Conservation (phyloP, 2,329 filamentous ascomycete species). For the Botrytis porri region DNA sequence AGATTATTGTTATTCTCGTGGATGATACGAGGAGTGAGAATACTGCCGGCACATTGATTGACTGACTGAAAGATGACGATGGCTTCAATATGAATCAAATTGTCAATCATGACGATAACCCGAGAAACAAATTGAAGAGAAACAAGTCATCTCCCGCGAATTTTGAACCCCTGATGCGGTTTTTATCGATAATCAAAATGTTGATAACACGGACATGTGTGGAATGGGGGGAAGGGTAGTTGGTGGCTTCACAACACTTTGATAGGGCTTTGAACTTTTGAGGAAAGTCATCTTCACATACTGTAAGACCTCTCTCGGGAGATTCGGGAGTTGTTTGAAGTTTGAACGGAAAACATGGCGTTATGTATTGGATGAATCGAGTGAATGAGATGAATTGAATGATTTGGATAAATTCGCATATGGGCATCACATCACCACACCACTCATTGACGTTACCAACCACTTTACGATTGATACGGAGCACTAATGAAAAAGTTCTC, state of each 20-base stretch:
- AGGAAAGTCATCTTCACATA: neutral
- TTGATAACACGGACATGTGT: slow-evolving; percentile 1
- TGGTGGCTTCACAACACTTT: neutral
- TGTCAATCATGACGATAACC: neutral
- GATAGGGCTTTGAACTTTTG: neutral
- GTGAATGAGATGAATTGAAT: neutral
- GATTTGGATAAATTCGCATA: neutral
- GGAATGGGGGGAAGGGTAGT: neutral
- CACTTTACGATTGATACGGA: neutral
- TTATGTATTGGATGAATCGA: neutral
- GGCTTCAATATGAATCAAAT: neutral
- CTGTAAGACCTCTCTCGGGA: neutral
- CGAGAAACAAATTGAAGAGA: neutral
- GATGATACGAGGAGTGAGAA: neutral
- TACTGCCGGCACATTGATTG: neutral
- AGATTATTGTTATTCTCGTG: neutral
- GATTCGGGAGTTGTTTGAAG: neutral
- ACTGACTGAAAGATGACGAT: neutral
- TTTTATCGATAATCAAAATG: slow-evolving; percentile 7
- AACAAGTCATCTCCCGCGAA: neutral
- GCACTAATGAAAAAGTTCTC: neutral
- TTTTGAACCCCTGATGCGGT: neutral
- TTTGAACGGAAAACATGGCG: neutral
- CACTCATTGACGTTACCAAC: neutral
- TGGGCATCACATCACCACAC: neutral